These are phyloP conservation scores for Auricularia heimuer DNA, from an alignment of 768 basidiomycete genomes.

Conservation along the genomic window DNA sequence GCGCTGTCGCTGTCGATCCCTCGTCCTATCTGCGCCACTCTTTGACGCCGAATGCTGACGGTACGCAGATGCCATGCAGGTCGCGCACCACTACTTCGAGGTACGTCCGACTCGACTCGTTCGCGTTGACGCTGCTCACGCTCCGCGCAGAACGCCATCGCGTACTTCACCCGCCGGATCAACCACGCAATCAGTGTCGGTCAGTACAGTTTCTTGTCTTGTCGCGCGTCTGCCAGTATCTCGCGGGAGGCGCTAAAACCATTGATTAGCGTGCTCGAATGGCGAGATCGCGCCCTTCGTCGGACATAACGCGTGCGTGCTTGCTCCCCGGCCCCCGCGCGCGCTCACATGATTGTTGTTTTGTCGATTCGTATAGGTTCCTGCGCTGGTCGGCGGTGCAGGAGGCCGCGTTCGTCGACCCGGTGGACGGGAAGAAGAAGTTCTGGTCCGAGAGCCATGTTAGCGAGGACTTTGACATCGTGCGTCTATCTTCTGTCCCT, in stretches of 20 bases:
- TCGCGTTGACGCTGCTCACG: not conserved
- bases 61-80: constrained; percentile 46
- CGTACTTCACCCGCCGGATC: constrained; percentile 57
- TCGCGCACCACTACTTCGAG: constrained; percentile 82
- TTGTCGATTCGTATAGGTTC: constrained; percentile 20
- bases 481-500: constrained; percentile 17
- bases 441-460: constrained; percentile 61
- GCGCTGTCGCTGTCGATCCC: too few relatives aligned
- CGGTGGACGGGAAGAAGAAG: constrained; percentile 39
- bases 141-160: constrained; percentile 29
- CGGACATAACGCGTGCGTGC: constrained; percentile 57
- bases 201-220: too few relatives aligned
- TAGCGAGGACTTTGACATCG: constrained; percentile 53
- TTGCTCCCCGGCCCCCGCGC: not conserved
- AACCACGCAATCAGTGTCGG: constrained; percentile 34
- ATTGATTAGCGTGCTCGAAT: constrained; percentile 41
- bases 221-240: not conserved
- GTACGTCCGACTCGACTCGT: not conserved
- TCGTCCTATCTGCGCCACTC: too few relatives aligned
- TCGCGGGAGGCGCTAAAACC: too few relatives aligned
- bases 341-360: not conserved
- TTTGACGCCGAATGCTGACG: too few relatives aligned
- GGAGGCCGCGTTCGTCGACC: constrained; percentile 43
- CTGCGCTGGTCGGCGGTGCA: constrained; percentile 50
- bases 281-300: constrained; percentile 79